These are phyloP conservation scores for Mrakia frigida DNA, from an alignment of 768 basidiomycete genomes.

Conservation along the genomic window DNA sequence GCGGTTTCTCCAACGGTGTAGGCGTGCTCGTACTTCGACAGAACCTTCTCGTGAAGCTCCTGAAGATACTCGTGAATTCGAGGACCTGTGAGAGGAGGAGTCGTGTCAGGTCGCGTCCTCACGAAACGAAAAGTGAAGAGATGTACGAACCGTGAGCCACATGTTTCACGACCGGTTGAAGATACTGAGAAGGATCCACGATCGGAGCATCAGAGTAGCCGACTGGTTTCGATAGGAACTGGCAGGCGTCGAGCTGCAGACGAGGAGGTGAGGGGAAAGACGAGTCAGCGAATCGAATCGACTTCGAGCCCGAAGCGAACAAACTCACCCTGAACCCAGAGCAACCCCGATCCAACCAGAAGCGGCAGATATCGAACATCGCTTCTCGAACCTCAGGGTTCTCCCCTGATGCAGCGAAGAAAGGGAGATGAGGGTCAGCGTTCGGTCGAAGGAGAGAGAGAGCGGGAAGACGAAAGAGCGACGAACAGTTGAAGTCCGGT, in stretches of 20 bases:
- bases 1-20: conserved; percentile 42
- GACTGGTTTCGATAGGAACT: conserved; percentile 59
- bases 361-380: conserved; percentile 58
- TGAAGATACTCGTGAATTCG: conserved; percentile 61
- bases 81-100: conserved; percentile 42
- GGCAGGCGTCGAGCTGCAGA: conserved; percentile 54
- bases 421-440: background rate
- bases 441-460: background rate
- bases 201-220: conserved; percentile 57
- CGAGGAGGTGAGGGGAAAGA: conserved; percentile 1
- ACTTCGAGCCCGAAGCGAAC: conserved; percentile 46
- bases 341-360: conserved; percentile 68
- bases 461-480: background rate
- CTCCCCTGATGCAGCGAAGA: conserved; percentile 41
- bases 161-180: background rate
- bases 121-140: conserved; percentile 46
- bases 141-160: background rate
- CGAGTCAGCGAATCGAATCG: conserved; percentile 33
- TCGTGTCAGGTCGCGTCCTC: conserved; percentile 35
- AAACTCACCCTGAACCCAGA: conserved; percentile 67
- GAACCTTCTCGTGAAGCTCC: conserved; percentile 60
- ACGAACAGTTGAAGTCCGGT: conserved; percentile 67
- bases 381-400: conserved; percentile 45
- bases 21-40: conserved; percentile 37
- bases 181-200: conserved; percentile 35